Evolutionary conservation across 768 basidiomycete species (phyloP).

Genomic region (Pholiota microspora): DNA sequence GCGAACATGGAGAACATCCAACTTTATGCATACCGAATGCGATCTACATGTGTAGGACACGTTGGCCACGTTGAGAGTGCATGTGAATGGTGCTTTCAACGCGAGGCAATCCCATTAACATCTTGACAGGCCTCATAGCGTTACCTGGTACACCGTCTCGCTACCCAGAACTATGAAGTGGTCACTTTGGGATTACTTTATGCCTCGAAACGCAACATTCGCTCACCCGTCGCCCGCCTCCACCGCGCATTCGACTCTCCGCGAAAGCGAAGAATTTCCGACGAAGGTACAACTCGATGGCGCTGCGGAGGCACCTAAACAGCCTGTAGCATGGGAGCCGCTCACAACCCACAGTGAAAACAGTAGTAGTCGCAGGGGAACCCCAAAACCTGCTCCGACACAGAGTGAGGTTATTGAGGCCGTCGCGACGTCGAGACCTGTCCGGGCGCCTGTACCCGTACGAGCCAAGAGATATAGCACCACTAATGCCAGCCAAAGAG

Average conservation of each 20-base stretch:
- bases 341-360: background rate
- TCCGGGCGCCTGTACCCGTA: background rate
- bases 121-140: background rate
- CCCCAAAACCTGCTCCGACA: background rate
- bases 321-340: background rate
- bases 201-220: background rate
- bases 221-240: background rate
- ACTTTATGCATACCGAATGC: constrained; percentile 1
- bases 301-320: background rate
- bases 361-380: background rate
- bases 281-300: background rate
- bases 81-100: constrained; percentile 2
- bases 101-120: constrained; percentile 2
- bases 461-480: background rate
- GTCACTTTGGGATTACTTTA: background rate
- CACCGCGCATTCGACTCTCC: background rate
- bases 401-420: background rate
- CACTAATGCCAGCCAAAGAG: background rate
- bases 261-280: background rate
- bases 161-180: constrained; percentile 1
- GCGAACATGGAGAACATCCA: background rate
- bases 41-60: constrained; percentile 14
- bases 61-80: constrained; percentile 15
- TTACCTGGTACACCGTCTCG: background rate
- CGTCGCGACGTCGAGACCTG: background rate